Evolutionary conservation across 805 yeast species (phyloP).

Genomic region (Wickerhamiella vanderwaltii): DNA sequence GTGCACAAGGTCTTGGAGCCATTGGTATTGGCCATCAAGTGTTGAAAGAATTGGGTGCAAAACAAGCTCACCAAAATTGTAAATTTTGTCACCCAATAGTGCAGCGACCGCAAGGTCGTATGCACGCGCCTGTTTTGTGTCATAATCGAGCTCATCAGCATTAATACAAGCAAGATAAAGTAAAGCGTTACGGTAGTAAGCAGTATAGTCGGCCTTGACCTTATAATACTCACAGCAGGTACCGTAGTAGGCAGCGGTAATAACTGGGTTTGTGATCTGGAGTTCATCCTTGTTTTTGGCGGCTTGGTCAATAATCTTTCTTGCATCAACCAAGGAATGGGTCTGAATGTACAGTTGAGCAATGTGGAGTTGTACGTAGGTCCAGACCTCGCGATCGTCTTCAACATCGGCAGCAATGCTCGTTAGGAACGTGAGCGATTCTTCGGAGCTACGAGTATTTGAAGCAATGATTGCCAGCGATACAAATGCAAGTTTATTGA

Average conservation of each 20-base stretch:
- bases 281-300: constrained; percentile 44
- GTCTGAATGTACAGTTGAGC: constrained; percentile 56
- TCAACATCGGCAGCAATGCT: constrained; percentile 36
- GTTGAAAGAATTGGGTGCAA: constrained; percentile 69
- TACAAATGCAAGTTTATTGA: constrained; percentile 69
- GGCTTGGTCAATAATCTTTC: constrained; percentile 52
- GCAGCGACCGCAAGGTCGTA: constrained; percentile 79
- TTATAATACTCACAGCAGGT: constrained; percentile 68
- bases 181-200: constrained; percentile 68
- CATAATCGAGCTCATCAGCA: constrained; percentile 30
- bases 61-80: constrained; percentile 89
- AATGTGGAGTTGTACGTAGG: constrained; percentile 55
- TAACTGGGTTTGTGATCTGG: constrained; percentile 43
- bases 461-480: constrained; percentile 54
- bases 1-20: constrained; percentile 62
- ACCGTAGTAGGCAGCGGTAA: constrained; percentile 73
- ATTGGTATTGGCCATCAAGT: constrained; percentile 41
- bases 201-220: constrained; percentile 63
- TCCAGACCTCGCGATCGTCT: constrained; percentile 32
- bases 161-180: constrained; percentile 69
- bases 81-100: constrained; percentile 77
- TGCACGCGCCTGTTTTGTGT: constrained; percentile 41
- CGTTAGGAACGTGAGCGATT: constrained; percentile 40
- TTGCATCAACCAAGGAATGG: constrained; percentile 46
- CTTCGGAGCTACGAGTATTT: constrained; percentile 34